A percentile compares a stretch with the other conserved stretches of the same genome.
These are phyloP conservation scores for Salvia rosmarinus DNA, from an alignment of 257 asterid species.

Conservation along the genomic window DNA sequence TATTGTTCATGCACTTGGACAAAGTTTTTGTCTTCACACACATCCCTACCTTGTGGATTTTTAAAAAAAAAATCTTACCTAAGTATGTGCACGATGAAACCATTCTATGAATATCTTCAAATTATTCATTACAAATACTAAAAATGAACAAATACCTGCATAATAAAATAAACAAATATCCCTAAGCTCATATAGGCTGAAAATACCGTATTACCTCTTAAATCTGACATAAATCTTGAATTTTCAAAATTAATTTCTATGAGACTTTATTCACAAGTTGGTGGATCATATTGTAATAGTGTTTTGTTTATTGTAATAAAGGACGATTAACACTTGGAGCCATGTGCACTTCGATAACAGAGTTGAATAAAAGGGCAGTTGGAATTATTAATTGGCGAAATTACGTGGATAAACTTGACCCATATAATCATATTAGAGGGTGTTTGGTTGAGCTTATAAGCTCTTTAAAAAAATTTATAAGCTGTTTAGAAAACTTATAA, in stretches of 20 bases:
- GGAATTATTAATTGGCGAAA: neutral
- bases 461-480: too few relatives aligned
- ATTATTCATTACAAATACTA: too few relatives aligned
- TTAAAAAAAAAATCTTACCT: too few relatives aligned
- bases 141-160: too few relatives aligned
- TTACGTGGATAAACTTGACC: slow-evolving; percentile 16
- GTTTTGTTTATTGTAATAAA: slow-evolving; percentile 24
- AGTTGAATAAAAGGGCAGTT: neutral
- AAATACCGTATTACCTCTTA: neutral
- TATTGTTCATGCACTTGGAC: slow-evolving; percentile 36
- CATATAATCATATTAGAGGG: too few relatives aligned
- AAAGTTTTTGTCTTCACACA: slow-evolving; percentile 14
- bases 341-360: slow-evolving; percentile 31
- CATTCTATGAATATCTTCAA: neutral
- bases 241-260: neutral
- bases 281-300: slow-evolving; percentile 5
- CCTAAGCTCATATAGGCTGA: too few relatives aligned
- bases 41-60: neutral
- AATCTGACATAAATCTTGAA: neutral
- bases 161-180: too few relatives aligned
- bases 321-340: neutral
- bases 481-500: too few relatives aligned
- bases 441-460: too few relatives aligned
- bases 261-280: neutral
- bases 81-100: neutral